Evolutionary conservation across 2,329 filamentous ascomycete genomes (phyloP).

Genomic region (Immersiporthe knoxdaviesiana): DNA sequence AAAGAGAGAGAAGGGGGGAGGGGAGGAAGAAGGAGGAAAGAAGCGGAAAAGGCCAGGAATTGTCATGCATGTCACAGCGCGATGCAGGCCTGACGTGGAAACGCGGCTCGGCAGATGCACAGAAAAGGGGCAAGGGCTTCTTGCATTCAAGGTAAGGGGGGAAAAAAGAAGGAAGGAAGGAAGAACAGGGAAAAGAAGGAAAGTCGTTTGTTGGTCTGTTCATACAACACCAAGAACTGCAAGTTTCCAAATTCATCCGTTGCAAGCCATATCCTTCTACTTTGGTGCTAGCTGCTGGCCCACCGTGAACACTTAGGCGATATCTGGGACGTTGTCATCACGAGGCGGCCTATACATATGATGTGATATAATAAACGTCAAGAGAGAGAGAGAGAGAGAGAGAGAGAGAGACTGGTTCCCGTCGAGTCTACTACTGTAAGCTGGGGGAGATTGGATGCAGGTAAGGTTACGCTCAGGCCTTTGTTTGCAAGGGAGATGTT

Average conservation of each 20-base stretch:
- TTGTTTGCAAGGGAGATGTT: not conserved
- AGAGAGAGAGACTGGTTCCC: not conserved
- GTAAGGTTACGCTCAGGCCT: not conserved
- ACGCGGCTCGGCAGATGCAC: conserved; percentile 22
- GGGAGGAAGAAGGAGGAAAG: no score
- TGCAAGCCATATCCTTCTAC: not conserved
- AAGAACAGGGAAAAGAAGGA: not conserved
- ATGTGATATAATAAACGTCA: not conserved
- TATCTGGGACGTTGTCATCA: not conserved
- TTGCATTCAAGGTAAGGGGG: not conserved
- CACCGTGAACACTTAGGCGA: not conserved
- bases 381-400: not conserved
- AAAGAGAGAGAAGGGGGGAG: not conserved
- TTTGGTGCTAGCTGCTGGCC: not conserved
- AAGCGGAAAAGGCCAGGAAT: not conserved
- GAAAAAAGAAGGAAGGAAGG: not conserved
- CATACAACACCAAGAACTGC: not conserved
- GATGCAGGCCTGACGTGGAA: conserved; percentile 4
- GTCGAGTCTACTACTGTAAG: not conserved
- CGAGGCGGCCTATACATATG: not conserved
- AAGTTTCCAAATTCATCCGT: not conserved
- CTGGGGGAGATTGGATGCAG: not conserved
- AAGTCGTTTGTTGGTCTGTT: not conserved
- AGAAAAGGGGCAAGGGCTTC: not conserved
- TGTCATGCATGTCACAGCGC: not conserved